phyloP scores from a whole-genome alignment of 768 basidiomycete species.

The Paxillus rubicundulus region DNA sequence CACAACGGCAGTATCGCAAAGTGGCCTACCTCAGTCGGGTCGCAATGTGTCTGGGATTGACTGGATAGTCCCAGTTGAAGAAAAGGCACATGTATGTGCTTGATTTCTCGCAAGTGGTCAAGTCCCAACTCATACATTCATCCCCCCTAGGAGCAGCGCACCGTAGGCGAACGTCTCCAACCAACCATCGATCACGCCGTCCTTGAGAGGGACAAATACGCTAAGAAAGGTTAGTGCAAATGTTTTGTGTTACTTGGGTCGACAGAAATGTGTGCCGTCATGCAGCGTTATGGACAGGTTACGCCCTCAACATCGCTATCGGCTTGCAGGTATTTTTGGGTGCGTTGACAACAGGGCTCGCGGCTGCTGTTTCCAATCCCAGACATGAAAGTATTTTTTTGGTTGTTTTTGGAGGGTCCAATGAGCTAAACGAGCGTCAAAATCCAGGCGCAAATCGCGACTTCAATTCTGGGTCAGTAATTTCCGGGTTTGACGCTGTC shows the following conservation, averaged over 20 bases:
- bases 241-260: background rate
- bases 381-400: slow-evolving; percentile 34
- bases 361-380: slow-evolving; percentile 44
- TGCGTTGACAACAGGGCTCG: slow-evolving; percentile 63
- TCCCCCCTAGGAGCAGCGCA: slow-evolving; percentile 28
- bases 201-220: slow-evolving; percentile 45
- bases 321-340: slow-evolving; percentile 62
- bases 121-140: background rate
- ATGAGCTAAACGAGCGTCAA: background rate
- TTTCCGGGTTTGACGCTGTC: background rate
- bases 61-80: slow-evolving; percentile 26
- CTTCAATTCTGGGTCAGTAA: slow-evolving; percentile 38
- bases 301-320: slow-evolving; percentile 49
- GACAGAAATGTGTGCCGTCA: background rate
- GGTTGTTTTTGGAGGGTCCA: background rate
- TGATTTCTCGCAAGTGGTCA: background rate
- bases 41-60: slow-evolving; percentile 14
- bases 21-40: background rate
- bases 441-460: slow-evolving; percentile 36
- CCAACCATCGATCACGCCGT: slow-evolving; percentile 52
- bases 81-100: slow-evolving; percentile 18
- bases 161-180: slow-evolving; percentile 50
- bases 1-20: background rate
- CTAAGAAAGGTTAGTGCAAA: slow-evolving; percentile 38
- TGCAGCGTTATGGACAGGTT: slow-evolving; percentile 32